Percentiles rank a stretch among this genome's conserved stretches.
These are phyloP conservation scores for Silene conica DNA, from an alignment of 148 eudicot species.

Conservation along the genomic window DNA sequence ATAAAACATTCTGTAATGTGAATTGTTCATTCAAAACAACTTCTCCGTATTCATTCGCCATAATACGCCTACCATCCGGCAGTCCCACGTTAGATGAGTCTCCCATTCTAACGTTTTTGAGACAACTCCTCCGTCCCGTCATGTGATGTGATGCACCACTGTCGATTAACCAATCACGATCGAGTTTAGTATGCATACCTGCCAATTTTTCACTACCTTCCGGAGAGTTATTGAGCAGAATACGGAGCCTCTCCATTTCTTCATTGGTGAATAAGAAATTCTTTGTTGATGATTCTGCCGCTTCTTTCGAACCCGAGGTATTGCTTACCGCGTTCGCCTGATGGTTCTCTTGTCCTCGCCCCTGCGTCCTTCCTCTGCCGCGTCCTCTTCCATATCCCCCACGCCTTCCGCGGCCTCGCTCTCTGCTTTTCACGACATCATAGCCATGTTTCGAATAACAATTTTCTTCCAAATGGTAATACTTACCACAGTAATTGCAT, in stretches of 20 bases:
- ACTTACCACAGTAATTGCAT: too few relatives aligned
- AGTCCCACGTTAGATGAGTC: background rate
- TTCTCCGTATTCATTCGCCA: too few relatives aligned
- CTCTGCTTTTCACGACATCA: too few relatives aligned
- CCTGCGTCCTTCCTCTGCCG: background rate
- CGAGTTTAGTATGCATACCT: too few relatives aligned
- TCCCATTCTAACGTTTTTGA: background rate
- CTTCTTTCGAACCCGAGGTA: background rate
- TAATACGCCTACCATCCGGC: too few relatives aligned
- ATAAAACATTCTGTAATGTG: too few relatives aligned
- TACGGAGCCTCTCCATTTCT: background rate
- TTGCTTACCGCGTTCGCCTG: background rate
- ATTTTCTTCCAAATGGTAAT: too few relatives aligned
- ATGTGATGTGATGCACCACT: background rate
- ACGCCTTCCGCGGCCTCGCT: background rate
- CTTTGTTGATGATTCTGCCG: background rate
- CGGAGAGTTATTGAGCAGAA: background rate
- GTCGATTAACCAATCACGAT: conserved; percentile 3
- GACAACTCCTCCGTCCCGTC: too few relatives aligned
- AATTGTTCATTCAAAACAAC: too few relatives aligned
- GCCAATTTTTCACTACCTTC: background rate
- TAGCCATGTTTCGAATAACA: too few relatives aligned
- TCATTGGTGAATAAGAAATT: background rate
- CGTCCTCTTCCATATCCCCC: conserved; percentile 1
- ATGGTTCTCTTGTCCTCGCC: background rate